Conservation (phyloP, 2,329 filamentous ascomycete species). For the Fusarium tricinctum region DNA sequence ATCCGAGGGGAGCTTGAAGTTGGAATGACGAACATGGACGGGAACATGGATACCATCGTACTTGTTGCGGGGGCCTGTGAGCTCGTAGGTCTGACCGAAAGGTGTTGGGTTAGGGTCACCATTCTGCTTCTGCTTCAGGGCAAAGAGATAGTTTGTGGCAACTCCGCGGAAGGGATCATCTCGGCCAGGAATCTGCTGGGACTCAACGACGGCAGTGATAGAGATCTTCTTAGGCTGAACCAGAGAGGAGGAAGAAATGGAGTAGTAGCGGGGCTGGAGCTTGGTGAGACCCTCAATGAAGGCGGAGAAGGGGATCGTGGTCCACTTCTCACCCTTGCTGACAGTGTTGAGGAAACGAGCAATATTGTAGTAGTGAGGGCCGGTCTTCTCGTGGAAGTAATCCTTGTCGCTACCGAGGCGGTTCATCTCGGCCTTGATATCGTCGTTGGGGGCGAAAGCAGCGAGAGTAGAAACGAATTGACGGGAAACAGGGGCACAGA, state of each 20-base stretch:
- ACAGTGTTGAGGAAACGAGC: conserved; percentile 83
- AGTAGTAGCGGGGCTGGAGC: conserved; percentile 98
- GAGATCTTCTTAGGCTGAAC: conserved; percentile 96
- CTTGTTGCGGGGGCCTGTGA: conserved; percentile 92
- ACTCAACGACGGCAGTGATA: conserved; percentile 95
- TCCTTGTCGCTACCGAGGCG: conserved; percentile 94
- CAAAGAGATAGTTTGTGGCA: conserved; percentile 95
- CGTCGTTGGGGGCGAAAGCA: conserved; percentile 88
- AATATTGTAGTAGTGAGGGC: conserved; percentile 87
- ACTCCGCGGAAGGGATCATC: conserved; percentile 90
- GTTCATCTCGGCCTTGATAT: conserved; percentile 86
- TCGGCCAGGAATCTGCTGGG: conserved; percentile 80
- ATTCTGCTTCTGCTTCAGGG: conserved; percentile 96
- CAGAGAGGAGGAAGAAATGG: conserved; percentile 95
- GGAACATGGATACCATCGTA: conserved; percentile 96
- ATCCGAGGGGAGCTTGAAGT: conserved; percentile 98
- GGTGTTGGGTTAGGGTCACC: conserved; percentile 85
- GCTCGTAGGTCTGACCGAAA: conserved; percentile 87
- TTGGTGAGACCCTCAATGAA: conserved; percentile 95
- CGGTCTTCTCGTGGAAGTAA: conserved; percentile 90
- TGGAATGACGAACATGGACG: conserved; percentile 96
- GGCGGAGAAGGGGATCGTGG: conserved; percentile 89
- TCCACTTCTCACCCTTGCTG: conserved; percentile 81
- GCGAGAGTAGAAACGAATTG: conserved; percentile 92
- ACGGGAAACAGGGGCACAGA: conserved; percentile 93